Conservation (phyloP, 2,329 filamentous ascomycete species). For the Apiospora hydei region DNA sequence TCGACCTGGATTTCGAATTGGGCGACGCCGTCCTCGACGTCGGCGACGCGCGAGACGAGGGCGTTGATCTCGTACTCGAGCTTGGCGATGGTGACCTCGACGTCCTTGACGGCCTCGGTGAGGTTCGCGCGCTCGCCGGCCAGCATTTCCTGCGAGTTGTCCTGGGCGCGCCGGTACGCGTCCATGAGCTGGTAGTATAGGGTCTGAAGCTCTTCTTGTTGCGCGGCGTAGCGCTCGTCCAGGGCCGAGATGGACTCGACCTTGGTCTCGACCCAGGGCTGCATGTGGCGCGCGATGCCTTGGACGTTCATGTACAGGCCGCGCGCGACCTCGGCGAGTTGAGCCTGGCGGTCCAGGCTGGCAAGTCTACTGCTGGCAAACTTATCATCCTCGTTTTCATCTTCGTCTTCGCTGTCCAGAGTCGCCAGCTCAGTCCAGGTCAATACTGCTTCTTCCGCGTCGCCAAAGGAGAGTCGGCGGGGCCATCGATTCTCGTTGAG, state of each 20-base stretch:
- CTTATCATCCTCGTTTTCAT: constrained; percentile 29
- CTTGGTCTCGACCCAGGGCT: constrained; percentile 67
- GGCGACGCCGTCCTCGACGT: constrained; percentile 82
- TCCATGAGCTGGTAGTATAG: constrained; percentile 76
- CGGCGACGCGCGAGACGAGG: constrained; percentile 80
- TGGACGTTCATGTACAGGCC: constrained; percentile 61
- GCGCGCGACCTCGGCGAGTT: constrained; percentile 60
- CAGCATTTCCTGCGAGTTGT: constrained; percentile 73
- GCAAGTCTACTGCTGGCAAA: not conserved
- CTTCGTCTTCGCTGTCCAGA: constrained; percentile 46
- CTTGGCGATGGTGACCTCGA: constrained; percentile 83
- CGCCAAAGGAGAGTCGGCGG: constrained; percentile 76
- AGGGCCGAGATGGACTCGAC: constrained; percentile 64
- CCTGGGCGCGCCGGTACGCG: constrained; percentile 71
- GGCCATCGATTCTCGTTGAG: constrained; percentile 70
- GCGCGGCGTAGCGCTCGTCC: constrained; percentile 66
- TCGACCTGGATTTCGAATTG: constrained; percentile 82
- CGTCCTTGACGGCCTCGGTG: constrained; percentile 75
- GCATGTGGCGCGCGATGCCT: constrained; percentile 58
- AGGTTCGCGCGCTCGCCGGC: constrained; percentile 72
- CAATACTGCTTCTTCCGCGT: constrained; percentile 77
- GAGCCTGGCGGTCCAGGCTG: constrained; percentile 29
- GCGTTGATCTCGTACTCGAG: constrained; percentile 91
- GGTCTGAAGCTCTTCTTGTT: constrained; percentile 70
- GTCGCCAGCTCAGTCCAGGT: constrained; percentile 66